These are phyloP conservation scores for Wickerhamiella azyma DNA, from an alignment of 805 yeast genomes.

Conservation along the genomic window DNA sequence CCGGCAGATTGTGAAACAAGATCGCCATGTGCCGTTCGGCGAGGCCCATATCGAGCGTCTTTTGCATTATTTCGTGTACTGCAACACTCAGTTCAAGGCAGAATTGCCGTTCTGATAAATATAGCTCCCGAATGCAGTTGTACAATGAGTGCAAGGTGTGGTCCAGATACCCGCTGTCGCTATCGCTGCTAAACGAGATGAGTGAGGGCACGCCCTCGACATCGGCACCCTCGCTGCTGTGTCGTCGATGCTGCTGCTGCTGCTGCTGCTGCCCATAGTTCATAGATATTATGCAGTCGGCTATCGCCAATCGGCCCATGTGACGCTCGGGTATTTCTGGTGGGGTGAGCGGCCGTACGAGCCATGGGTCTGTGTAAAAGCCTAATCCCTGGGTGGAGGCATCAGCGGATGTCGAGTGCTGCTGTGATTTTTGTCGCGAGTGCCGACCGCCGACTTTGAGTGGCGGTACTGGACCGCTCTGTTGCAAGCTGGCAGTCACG, in stretches of 20 bases:
- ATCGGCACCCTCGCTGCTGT: not conserved
- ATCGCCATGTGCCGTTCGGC: conserved; percentile 18
- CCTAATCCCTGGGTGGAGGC: not conserved
- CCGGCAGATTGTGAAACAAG: conserved; percentile 25
- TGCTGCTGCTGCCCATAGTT: not conserved
- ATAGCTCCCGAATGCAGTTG: conserved; percentile 26
- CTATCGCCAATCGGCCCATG: not conserved
- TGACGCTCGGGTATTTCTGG: conserved; percentile 1
- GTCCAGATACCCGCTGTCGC: not conserved
- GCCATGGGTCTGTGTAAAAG: not conserved
- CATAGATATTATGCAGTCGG: not conserved
- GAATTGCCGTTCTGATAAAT: conserved; percentile 27
- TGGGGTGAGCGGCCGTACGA: not conserved
- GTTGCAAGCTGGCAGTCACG: too few species aligned
- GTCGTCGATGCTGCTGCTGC: too few species aligned
- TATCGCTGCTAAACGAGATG: not conserved
- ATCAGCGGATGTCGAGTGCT: not conserved
- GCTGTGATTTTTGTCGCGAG: not conserved
- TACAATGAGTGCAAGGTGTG: conserved; percentile 11
- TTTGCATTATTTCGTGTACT: conserved; percentile 23
- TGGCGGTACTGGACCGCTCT: conserved; percentile 7
- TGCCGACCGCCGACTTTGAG: conserved; percentile 5
- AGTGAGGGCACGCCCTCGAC: conserved; percentile 6
- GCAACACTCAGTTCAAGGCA: conserved; percentile 27
- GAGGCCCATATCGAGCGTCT: conserved; percentile 19